Percentiles rank a stretch among this genome's conserved stretches.
phyloP scores from a whole-genome alignment of 2,329 filamentous ascomycete genomes.

The Calonectria pteridis region DNA sequence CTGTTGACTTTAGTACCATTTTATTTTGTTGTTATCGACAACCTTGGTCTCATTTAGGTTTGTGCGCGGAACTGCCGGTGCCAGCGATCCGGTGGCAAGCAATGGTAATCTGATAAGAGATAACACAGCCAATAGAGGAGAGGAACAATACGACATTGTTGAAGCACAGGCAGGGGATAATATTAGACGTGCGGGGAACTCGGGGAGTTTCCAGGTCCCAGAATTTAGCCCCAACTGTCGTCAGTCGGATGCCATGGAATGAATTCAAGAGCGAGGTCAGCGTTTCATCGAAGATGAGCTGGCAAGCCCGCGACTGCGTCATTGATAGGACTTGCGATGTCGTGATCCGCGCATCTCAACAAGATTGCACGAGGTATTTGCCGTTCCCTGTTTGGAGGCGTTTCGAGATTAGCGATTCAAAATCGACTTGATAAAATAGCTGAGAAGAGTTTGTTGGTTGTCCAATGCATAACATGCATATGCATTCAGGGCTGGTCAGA shows the following conservation, averaged over 20 bases:
- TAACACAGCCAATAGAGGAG: neutral
- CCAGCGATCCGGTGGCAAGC: neutral
- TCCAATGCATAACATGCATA: neutral
- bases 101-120: slow-evolving; percentile 4
- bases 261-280: slow-evolving; percentile 2
- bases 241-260: neutral
- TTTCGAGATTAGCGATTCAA: neutral
- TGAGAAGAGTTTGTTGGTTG: neutral
- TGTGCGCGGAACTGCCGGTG: neutral
- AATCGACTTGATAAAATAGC: neutral
- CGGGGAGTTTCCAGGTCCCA: slow-evolving; percentile 7
- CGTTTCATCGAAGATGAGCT: slow-evolving; percentile 3
- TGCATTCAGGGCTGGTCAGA: neutral
- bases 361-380: neutral
- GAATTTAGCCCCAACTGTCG: neutral
- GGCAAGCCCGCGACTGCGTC: neutral
- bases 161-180: neutral
- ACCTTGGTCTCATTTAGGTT: neutral
- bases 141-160: neutral
- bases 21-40: neutral
- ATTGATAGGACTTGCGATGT: neutral
- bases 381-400: neutral
- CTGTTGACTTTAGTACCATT: neutral
- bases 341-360: slow-evolving; percentile 7
- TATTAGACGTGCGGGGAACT: slow-evolving; percentile 18